Conservation (phyloP, 768 basidiomycete species). For the Phylloporus sp. region DNA sequence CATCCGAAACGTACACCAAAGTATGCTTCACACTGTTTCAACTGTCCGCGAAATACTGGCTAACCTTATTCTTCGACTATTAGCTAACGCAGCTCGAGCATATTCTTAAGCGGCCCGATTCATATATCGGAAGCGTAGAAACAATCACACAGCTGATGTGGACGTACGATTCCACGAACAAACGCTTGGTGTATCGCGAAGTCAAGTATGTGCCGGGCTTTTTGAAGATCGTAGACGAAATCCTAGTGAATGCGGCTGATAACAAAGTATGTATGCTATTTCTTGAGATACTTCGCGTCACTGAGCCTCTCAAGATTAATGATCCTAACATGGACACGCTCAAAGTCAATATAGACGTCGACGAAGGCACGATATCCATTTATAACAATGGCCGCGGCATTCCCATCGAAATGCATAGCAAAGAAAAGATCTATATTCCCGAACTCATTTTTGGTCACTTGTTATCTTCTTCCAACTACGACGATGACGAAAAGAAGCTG, state of each 20-base stretch:
- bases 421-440: slow-evolving; percentile 92
- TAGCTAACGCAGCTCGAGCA: slow-evolving; percentile 95
- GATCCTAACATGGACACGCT: slow-evolving; percentile 88
- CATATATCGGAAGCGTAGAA: slow-evolving; percentile 96
- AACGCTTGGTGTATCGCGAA: slow-evolving; percentile 79
- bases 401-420: slow-evolving; percentile 92
- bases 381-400: slow-evolving; percentile 96
- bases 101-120: slow-evolving; percentile 86
- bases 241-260: slow-evolving; percentile 97
- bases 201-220: slow-evolving; percentile 95
- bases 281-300: not conserved
- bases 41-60: not conserved
- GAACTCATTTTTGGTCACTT: slow-evolving; percentile 97
- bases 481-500: slow-evolving; percentile 97
- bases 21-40: slow-evolving; percentile 39
- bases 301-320: slow-evolving; percentile 62
- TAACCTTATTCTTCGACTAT: not conserved
- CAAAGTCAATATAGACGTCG: slow-evolving; percentile 82
- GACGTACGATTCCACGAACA: slow-evolving; percentile 84
- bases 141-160: slow-evolving; percentile 84
- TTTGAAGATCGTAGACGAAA: slow-evolving; percentile 99
- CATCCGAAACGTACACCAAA: slow-evolving; percentile 89
- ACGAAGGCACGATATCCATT: slow-evolving; percentile 83
- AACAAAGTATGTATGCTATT: slow-evolving; percentile 73
- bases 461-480: slow-evolving; percentile 93